Base-by-base conservation (phyloP, 2,329 filamentous ascomycete species). In the Pestalotiopsis sp. region DNA sequence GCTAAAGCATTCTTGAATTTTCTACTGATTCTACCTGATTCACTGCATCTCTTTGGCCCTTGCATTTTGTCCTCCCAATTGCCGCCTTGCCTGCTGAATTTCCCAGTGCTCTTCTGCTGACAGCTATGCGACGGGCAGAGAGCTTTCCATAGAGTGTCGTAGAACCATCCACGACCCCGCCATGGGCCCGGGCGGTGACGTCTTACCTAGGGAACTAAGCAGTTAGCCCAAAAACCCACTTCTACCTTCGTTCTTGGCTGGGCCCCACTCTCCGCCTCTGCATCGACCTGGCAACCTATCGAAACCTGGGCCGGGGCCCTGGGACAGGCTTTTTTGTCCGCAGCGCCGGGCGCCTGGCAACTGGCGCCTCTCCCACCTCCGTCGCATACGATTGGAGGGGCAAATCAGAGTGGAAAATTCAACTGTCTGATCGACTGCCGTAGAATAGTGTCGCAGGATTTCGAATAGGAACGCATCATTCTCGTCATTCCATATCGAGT, bases 1-100 rank as follows among this genome's bases (percentile, higher is more conserved):
- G 59, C 59, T 62, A 62, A 36, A 38, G 36, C 27, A 38, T 59
- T 59, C 57, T 59, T 27, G 14, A 59, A 59, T 59, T 59, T 59
- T 59, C 23, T 27, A 17, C 20, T 52, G 14, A 17, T 52, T 17
- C 20, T 52, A 17, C 45, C 45, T 52, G 45, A 52, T 36, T 36
- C 31, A 36, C 31, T 36, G 31, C 31, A 36, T 36, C 31, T 36
- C 31, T 36, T 2, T 36, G 31, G 31, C 31, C 31, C 31, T 36
- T 36, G 7, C 14, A 7, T 52, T 52, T 11, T 23, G 45, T n/a
- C 45, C 20, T 11, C 45, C 20, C 45, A 52, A 52, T 52, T 52
- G 20, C 45, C 45, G 45, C 45, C 17, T 52, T 36, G 17, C n/a
- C 45, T 52, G 17, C 45, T 52, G 45, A n/a, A n/a, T 52, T 52